Base-by-base conservation (phyloP, 805 yeast species). In the Wickerhamiella azymoides region DNA sequence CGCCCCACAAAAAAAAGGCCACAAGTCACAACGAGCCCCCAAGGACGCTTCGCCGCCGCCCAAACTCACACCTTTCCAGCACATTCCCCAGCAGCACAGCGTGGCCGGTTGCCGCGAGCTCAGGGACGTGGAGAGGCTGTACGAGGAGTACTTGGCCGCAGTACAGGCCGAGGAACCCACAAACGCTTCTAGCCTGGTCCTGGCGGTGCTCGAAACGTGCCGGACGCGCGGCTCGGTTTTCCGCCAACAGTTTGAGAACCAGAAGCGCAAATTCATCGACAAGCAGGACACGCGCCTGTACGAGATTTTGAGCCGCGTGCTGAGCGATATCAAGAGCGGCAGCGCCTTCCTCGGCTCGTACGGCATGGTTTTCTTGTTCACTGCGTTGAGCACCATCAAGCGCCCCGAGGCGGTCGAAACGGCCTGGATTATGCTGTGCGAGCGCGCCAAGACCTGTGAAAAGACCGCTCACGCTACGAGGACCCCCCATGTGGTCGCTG, bases 401-500 rank as follows among this genome's bases (percentile, higher is more conserved):
- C 33, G 39, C 21, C 38, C 47, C 27, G 52, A 46, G 10, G 55
- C 43, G 39, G 53, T 55, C 18, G 43, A 52, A n/a, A 30, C 36
- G 5, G 49, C 48, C 14, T 56, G 59, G 59, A 44, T 49, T 25
- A 46, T 48, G 17, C 50, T 56, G 26, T 17, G 19, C 27, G 26
- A 40, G 10, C 16, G 28, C 30, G 28, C 39, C 36, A 42, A 35
- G 26, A 14, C 10, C 4, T 18, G 26, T 10, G 38, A 25, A 6
- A 43, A 38, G 18, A 41, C 53, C n/a, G 36, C 37, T 10, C 39
- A 33, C 39, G 47, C 49, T 18, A 40, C 54, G 13, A 28, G 24
- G 19, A 54, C 51, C 32, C 58, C 59, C 2, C 43, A 49, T 5
- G 58, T 55, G 13, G 54, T 55, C 8, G 49, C 54, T 18, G 55